phyloP scores from a whole-genome alignment of 2,329 filamentous ascomycete species.

The Aspergillus texensis region DNA sequence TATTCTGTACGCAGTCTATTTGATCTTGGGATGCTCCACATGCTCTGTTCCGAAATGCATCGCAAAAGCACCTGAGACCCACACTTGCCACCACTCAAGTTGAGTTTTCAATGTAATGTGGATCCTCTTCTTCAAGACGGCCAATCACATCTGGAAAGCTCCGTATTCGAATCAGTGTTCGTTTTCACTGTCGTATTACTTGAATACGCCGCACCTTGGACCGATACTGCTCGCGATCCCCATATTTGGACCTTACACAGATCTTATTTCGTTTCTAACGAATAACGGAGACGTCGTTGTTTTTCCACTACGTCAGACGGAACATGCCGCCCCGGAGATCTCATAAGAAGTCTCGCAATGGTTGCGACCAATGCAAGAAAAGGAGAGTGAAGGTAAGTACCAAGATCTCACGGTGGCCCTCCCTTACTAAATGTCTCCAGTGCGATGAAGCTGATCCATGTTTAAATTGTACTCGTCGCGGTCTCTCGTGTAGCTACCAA shows the following conservation, averaged over 20 bases:
- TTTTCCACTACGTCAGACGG: neutral
- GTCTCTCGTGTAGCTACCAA: neutral
- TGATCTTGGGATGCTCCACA: neutral
- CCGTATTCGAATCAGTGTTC: neutral
- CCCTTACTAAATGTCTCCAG: neutral
- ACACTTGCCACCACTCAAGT: neutral
- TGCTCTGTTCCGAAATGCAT: neutral
- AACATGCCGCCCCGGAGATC: constrained; percentile 27
- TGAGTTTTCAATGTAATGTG: neutral
- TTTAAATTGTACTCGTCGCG: neutral
- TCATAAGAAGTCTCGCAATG: constrained; percentile 32
- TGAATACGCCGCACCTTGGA: neutral
- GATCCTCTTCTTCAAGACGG: neutral
- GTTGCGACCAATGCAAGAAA: constrained; percentile 29
- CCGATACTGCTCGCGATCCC: neutral
- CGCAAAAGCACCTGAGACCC: neutral
- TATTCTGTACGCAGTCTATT: too few relatives aligned
- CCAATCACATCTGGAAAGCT: neutral
- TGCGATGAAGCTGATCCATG: neutral
- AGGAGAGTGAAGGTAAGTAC: constrained; percentile 28
- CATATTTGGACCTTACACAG: neutral
- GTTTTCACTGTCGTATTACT: neutral
- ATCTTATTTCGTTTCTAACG: neutral
- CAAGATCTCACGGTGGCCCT: too few relatives aligned
- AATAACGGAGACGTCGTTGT: neutral